A percentile compares a stretch with the other conserved stretches of the same genome.
Conservation (phyloP, 1,284 basidiomycete species). For the Puccinia hordei region DNA sequence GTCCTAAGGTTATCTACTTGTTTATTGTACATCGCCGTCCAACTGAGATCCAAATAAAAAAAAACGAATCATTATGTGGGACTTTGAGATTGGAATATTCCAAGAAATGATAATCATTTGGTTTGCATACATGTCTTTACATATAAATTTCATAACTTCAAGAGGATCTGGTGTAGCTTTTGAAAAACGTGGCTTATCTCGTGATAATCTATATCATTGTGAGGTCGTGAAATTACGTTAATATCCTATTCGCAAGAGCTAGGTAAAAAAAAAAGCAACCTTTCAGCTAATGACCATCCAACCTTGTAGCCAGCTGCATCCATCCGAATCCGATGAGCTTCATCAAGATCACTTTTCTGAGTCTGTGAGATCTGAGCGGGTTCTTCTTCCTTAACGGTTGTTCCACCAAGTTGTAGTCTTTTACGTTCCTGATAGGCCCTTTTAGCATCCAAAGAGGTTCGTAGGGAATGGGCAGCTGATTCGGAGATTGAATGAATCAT, state of each 20-base stretch:
- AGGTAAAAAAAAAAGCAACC: background rate
- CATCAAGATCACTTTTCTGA: constrained; percentile 30
- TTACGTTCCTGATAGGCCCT: constrained; percentile 8
- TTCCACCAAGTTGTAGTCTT: constrained; percentile 13
- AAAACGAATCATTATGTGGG: background rate
- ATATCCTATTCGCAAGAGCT: background rate
- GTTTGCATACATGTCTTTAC: constrained; percentile 49
- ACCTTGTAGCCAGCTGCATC: constrained; percentile 49
- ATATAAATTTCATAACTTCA: constrained; percentile 51
- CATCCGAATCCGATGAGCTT: constrained; percentile 29
- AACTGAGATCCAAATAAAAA: constrained; percentile 22
- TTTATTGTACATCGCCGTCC: constrained; percentile 50
- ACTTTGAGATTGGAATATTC: background rate
- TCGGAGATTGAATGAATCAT: constrained; percentile 38
- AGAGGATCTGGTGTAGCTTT: constrained; percentile 40
- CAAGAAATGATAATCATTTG: background rate
- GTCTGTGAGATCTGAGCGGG: background rate
- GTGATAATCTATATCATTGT: constrained; percentile 7
- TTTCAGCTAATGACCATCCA: constrained; percentile 48
- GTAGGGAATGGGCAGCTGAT: constrained; percentile 41
- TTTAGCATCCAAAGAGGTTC: constrained; percentile 10
- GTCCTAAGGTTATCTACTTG: constrained; percentile 49
- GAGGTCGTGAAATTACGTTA: background rate
- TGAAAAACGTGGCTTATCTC: constrained; percentile 39
- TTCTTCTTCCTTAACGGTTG: constrained; percentile 3